Conservation (phyloP, 345 rosid genomes). For the Adansonia digitata region DNA sequence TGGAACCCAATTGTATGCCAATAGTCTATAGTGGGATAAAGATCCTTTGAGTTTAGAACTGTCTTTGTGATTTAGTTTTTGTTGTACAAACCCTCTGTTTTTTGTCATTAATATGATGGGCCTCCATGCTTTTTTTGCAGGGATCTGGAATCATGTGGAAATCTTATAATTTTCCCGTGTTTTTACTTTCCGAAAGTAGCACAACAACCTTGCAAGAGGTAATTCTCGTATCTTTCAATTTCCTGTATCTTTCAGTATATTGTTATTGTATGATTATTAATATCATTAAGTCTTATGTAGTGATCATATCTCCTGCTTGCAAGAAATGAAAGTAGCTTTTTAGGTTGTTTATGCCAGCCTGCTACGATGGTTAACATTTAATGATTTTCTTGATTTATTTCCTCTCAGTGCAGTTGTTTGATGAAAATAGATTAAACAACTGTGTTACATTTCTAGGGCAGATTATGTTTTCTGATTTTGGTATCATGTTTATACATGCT, state of each 20-base stretch:
- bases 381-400: background rate
- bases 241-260: slow-evolving; percentile 3
- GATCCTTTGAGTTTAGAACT: slow-evolving; percentile 5
- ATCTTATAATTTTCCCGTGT: slow-evolving; percentile 78
- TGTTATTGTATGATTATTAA: slow-evolving; percentile 5
- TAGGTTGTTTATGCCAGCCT: background rate
- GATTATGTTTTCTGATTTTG: background rate
- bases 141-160: slow-evolving; percentile 84
- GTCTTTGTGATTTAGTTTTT: slow-evolving; percentile 5
- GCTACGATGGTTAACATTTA: background rate
- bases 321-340: background rate
- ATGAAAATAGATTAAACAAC: slow-evolving; percentile 1
- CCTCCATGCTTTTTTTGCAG: slow-evolving; percentile 38
- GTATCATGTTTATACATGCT: background rate
- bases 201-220: slow-evolving; percentile 64
- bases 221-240: slow-evolving; percentile 22
- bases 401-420: background rate
- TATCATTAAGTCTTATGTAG: background rate
- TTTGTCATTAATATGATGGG: slow-evolving; percentile 1
- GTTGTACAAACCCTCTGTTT: background rate
- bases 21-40: slow-evolving; percentile 9
- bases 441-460: background rate
- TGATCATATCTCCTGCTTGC: background rate
- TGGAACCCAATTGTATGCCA: slow-evolving; percentile 88
- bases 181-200: slow-evolving; percentile 65